Percentiles rank a stretch among this genome's conserved stretches.
Conservation (phyloP, 129 eudicot genomes). For the Arctium minus region DNA sequence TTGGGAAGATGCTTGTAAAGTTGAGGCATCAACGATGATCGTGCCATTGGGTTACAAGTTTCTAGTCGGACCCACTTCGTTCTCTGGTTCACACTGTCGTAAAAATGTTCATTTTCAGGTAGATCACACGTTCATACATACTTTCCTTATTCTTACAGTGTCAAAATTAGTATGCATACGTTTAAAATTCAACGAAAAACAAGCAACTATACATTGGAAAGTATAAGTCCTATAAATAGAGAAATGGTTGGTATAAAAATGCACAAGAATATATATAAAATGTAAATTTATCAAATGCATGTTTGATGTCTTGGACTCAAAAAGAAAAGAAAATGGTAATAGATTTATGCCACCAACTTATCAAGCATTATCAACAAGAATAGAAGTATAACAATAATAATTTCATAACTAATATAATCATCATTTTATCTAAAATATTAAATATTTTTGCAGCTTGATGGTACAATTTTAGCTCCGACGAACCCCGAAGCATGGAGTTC, state of each 20-base stretch:
- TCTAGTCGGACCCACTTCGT: conserved; percentile 77
- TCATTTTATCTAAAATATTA: not conserved
- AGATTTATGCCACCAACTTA: too few relatives aligned
- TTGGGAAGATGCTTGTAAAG: conserved; percentile 69
- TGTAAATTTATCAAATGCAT: too few relatives aligned
- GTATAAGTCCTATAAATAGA: not conserved
- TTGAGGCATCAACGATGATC: conserved; percentile 54
- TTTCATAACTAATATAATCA: not conserved
- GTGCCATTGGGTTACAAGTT: conserved; percentile 64
- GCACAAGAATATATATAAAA: not conserved
- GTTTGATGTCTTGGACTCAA: too few relatives aligned
- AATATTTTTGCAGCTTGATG: conserved; percentile 62
- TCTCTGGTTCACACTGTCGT: conserved; percentile 69
- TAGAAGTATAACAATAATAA: not conserved
- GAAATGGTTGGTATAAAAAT: not conserved
- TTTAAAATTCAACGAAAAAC: not conserved
- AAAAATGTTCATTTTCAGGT: conserved; percentile 65
- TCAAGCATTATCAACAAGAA: not conserved
- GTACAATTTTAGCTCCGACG: conserved; percentile 79
- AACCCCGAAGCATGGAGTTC: conserved; percentile 54
- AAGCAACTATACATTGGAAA: too few relatives aligned
- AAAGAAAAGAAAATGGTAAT: too few relatives aligned
- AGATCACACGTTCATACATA: not conserved
- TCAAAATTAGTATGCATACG: not conserved
- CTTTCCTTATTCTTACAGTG: too few relatives aligned